Evolutionary conservation across 805 yeast species (phyloP).

Genomic region (Zygoascus ofunaensis): DNA sequence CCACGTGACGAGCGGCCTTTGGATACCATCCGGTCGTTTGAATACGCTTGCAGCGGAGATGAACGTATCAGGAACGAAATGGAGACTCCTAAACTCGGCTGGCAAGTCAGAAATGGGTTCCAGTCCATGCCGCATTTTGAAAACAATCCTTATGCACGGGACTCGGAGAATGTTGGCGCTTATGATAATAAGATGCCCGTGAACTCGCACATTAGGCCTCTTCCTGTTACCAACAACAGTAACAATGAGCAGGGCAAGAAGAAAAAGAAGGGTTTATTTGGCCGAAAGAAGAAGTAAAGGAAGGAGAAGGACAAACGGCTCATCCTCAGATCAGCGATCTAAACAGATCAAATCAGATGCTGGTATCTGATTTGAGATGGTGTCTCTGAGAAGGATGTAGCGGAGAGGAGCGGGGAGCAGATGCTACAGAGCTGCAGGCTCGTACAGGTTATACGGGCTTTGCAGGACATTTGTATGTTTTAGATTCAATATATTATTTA

Average conservation of each 20-base stretch:
- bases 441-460: too few species aligned
- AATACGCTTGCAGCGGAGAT: slow-evolving; percentile 91
- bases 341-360: too few species aligned
- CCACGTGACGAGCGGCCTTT: slow-evolving; percentile 91
- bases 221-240: slow-evolving; percentile 24
- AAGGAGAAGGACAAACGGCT: too few species aligned
- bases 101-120: slow-evolving; percentile 64
- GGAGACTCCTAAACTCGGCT: slow-evolving; percentile 72
- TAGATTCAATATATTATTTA: too few species aligned
- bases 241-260: slow-evolving; percentile 29
- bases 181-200: slow-evolving; percentile 22
- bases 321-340: too few species aligned
- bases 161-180: slow-evolving; percentile 5
- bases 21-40: slow-evolving; percentile 90
- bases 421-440: too few species aligned
- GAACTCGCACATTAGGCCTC: slow-evolving; percentile 37
- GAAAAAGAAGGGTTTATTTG: slow-evolving; percentile 74
- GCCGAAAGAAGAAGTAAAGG: slow-evolving; percentile 48
- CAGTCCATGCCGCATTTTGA: slow-evolving; percentile 49
- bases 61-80: slow-evolving; percentile 65
- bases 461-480: too few species aligned
- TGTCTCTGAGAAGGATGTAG: too few species aligned
- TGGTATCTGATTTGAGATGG: too few species aligned
- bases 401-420: too few species aligned
- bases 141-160: slow-evolving; percentile 25